Percentiles rank a stretch among this genome's conserved stretches.
Conservation (phyloP, 2,329 filamentous ascomycete genomes). For the Fusarium sp. region DNA sequence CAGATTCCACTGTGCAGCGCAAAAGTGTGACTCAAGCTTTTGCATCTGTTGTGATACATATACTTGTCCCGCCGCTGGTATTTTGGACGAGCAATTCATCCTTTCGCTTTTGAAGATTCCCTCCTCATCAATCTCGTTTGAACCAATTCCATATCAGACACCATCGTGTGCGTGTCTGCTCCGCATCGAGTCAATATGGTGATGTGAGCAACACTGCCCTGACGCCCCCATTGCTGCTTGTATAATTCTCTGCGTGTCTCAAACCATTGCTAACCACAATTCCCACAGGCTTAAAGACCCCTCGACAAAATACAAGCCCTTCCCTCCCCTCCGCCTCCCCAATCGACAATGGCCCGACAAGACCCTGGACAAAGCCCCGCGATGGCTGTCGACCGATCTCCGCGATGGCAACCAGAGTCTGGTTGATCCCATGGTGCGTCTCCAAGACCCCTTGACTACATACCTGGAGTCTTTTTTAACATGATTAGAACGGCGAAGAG, state of each 20-base stretch:
- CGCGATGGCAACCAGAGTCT: slow-evolving; percentile 96
- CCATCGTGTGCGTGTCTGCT: slow-evolving; percentile 13
- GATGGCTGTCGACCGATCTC: slow-evolving; percentile 89
- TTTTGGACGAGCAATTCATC: background rate
- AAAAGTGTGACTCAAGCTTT: slow-evolving; percentile 14
- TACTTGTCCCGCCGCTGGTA: background rate
- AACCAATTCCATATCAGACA: slow-evolving; percentile 3
- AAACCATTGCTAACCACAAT: background rate
- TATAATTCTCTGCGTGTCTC: background rate
- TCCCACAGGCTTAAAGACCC: slow-evolving; percentile 78
- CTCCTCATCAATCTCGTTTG: background rate
- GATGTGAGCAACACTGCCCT: slow-evolving; percentile 12
- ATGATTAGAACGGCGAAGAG: slow-evolving; percentile 53
- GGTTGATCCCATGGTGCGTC: slow-evolving; percentile 88
- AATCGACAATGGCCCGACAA: slow-evolving; percentile 89
- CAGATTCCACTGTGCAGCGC: background rate
- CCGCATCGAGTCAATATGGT: slow-evolving; percentile 19
- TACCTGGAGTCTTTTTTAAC: slow-evolving; percentile 18
- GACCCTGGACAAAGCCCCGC: slow-evolving; percentile 85
- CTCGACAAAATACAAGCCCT: slow-evolving; percentile 82
- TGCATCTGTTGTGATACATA: slow-evolving; percentile 2
- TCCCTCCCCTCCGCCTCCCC: slow-evolving; percentile 72
- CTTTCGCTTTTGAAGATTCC: background rate
- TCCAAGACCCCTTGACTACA: background rate
- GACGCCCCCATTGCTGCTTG: too few species aligned